These are phyloP conservation scores for Turnera subulata DNA, from an alignment of 345 rosid genomes.

Conservation along the genomic window DNA sequence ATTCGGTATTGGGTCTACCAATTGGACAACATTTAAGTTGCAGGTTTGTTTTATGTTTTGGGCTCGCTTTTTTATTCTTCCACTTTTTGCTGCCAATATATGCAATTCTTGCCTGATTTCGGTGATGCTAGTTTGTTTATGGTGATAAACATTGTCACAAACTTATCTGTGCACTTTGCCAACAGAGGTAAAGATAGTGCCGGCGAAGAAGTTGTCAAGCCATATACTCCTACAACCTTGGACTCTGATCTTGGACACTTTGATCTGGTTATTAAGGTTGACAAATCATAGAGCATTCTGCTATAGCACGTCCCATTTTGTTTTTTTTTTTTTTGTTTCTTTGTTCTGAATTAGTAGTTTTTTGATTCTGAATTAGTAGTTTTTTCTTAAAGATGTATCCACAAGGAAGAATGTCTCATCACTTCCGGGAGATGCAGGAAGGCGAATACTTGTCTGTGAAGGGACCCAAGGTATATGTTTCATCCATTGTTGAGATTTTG, in stretches of 20 bases:
- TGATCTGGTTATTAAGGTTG: conserved; percentile 29
- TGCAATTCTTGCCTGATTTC: background rate
- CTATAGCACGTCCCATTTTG: background rate
- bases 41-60: background rate
- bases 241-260: conserved; percentile 27
- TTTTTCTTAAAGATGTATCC: conserved; percentile 23
- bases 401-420: conserved; percentile 34
- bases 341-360: background rate
- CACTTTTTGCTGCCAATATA: background rate
- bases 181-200: conserved; percentile 25
- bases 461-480: conserved; percentile 31
- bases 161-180: too few relatives aligned
- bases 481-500: background rate
- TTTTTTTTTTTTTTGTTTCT: background rate
- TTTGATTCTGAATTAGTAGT: background rate
- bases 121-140: too few relatives aligned
- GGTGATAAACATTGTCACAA: too few relatives aligned
- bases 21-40: conserved; percentile 43
- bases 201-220: conserved; percentile 29
- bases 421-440: conserved; percentile 23
- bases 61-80: background rate
- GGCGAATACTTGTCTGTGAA: conserved; percentile 28
- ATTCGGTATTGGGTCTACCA: conserved; percentile 47
- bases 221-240: conserved; percentile 29
- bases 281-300: background rate